A percentile compares a stretch with the other conserved stretches of the same genome.
Evolutionary conservation across 2,329 filamentous ascomycete genomes (phyloP).

Genomic region (Cercospora beticola): DNA sequence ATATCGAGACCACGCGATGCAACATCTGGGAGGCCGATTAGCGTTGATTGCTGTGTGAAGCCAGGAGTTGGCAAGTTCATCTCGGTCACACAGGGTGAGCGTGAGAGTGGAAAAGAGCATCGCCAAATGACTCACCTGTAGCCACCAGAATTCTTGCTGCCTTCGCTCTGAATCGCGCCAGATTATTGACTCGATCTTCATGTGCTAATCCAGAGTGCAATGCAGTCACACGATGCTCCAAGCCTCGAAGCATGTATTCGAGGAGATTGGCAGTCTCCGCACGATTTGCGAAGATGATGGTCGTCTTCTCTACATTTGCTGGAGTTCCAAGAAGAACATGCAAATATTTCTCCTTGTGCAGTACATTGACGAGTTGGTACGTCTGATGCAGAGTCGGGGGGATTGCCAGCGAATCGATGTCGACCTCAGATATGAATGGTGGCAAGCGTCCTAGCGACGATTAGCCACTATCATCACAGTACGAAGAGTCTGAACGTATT

Average conservation of each 20-base stretch:
- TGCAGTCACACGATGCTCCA: slow-evolving; percentile 86
- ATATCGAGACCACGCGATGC: slow-evolving; percentile 94
- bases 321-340: slow-evolving; percentile 84
- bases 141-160: slow-evolving; percentile 85
- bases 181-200: slow-evolving; percentile 78
- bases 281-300: slow-evolving; percentile 93
- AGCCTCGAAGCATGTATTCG: slow-evolving; percentile 79
- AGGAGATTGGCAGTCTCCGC: slow-evolving; percentile 85
- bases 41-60: not conserved
- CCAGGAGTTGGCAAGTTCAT: not conserved
- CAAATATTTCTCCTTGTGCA: slow-evolving; percentile 91
- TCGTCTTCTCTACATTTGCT: slow-evolving; percentile 69
- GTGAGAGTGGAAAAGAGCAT: not conserved
- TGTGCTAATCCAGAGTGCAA: slow-evolving; percentile 87
- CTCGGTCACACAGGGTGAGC: not conserved
- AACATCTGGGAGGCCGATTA: slow-evolving; percentile 59
- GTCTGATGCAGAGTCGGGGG: slow-evolving; percentile 78
- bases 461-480: not conserved
- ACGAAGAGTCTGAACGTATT: not conserved
- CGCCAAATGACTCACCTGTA: slow-evolving; percentile 49
- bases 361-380: slow-evolving; percentile 84
- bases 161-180: slow-evolving; percentile 85
- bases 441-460: slow-evolving; percentile 45
- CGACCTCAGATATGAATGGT: slow-evolving; percentile 86
- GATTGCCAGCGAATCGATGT: slow-evolving; percentile 69